Evolutionary conservation across 768 basidiomycete genomes (phyloP).

Genomic region (Amanita rubescens): DNA sequence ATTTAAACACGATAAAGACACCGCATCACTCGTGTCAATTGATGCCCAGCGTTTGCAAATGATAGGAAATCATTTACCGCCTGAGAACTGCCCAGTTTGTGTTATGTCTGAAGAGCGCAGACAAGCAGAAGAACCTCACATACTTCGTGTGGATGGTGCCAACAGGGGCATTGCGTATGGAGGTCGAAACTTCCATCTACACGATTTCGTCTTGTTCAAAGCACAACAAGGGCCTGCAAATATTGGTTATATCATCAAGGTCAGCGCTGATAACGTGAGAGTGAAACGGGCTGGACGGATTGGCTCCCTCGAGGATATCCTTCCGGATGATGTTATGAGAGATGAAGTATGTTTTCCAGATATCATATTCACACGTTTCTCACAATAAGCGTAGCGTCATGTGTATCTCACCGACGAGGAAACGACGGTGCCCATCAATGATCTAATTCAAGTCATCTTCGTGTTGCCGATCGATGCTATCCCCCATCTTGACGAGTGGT

Average conservation of each 20-base stretch:
- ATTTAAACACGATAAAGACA: slow-evolving; percentile 39
- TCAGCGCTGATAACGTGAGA: slow-evolving; percentile 18
- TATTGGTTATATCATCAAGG: slow-evolving; percentile 43
- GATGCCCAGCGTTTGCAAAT: slow-evolving; percentile 20
- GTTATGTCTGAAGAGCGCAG: slow-evolving; percentile 23
- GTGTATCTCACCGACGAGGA: slow-evolving; percentile 50
- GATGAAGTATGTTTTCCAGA: slow-evolving; percentile 44
- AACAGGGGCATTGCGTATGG: slow-evolving; percentile 37
- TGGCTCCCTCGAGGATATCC: slow-evolving; percentile 25
- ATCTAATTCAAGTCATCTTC: slow-evolving; percentile 41
- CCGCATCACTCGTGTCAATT: slow-evolving; percentile 40
- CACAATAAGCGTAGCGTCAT: slow-evolving; percentile 38
- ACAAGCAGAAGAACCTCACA: slow-evolving; percentile 20
- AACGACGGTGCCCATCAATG: slow-evolving; percentile 21
- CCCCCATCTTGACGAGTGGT: slow-evolving; percentile 34
- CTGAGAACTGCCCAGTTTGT: slow-evolving; percentile 51
- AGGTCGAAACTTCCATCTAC: slow-evolving; percentile 45
- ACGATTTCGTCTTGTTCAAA: slow-evolving; percentile 54
- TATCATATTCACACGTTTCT: background rate
- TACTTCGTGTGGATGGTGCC: slow-evolving; percentile 22
- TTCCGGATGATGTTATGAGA: slow-evolving; percentile 33
- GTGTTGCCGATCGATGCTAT: slow-evolving; percentile 31
- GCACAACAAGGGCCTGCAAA: slow-evolving; percentile 42
- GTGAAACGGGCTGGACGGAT: slow-evolving; percentile 47
- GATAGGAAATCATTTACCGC: slow-evolving; percentile 23